Conservation (phyloP, 1,284 basidiomycete species). For the Porogramme epimiltina region DNA sequence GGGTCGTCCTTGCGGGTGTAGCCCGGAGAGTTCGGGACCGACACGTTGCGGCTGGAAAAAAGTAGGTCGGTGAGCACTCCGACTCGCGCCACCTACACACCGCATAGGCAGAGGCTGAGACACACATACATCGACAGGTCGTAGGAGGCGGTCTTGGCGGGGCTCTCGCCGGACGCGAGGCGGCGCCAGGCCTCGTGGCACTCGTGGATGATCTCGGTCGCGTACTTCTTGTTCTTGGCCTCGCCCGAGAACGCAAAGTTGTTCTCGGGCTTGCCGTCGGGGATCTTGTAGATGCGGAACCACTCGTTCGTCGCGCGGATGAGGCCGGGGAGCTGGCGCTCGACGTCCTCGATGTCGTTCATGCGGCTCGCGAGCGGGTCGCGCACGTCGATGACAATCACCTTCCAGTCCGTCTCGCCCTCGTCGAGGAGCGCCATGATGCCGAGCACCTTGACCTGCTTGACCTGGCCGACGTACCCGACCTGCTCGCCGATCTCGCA, state of each 20-base stretch:
- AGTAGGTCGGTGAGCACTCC: conserved; percentile 30
- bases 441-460: conserved; percentile 99
- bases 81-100: background rate
- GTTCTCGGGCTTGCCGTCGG: conserved; percentile 99
- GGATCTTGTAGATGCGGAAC: conserved; percentile 98
- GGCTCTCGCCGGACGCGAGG: conserved; percentile 81
- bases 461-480: conserved; percentile 96
- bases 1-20: conserved; percentile 67
- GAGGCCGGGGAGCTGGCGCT: conserved; percentile 96
- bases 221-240: conserved; percentile 99
- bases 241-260: conserved; percentile 99
- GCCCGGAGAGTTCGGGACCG: conserved; percentile 76
- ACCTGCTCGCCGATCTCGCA: conserved; percentile 99
- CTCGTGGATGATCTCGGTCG: conserved; percentile 98
- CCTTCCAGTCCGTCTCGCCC: conserved; percentile 99
- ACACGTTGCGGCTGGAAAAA: conserved; percentile 61
- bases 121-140: conserved; percentile 79
- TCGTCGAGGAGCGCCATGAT: conserved; percentile 99
- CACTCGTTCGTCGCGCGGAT: conserved; percentile 97
- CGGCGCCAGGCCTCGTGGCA: conserved; percentile 99
- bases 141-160: conserved; percentile 70
- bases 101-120: conserved; percentile 11
- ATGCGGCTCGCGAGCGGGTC: conserved; percentile 96
- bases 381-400: conserved; percentile 95
- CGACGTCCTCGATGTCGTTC: conserved; percentile 99